Base-by-base conservation (phyloP, 202 grass and related monocot species). In the Zizania palustris region DNA sequence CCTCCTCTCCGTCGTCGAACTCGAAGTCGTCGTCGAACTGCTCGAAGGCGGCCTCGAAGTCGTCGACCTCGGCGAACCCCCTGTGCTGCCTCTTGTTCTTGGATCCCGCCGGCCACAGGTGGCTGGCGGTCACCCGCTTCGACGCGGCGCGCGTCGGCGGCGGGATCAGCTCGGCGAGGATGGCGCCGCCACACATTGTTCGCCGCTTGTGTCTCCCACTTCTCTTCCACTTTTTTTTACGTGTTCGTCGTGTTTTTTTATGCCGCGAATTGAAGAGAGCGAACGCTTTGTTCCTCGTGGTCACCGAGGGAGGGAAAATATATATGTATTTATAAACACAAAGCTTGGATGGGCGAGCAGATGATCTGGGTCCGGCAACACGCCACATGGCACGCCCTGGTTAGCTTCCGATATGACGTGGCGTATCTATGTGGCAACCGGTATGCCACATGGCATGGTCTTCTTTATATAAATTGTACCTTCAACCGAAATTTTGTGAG, bases 131-230 rank as follows among this genome's bases (percentile, higher is more conserved):
- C 45, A 45, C 62, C 80, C 61, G 53, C 80, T 70, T 80, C 78
- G 80, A 57, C 48, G 65, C 67, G 53, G 11, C 73, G 11, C 73
- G 71, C 63, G 69, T 56, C 63, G 76, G 57, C 39, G 76, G 42
- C 55, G 80, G 84, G 61, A 84, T 93, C 38, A 92, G 72, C 40
- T 90, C 63, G 11, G 84, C 45, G 59, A 93, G 81, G 59, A 93
- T 86, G 75, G 90, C 90, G 67, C 90, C 90, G 37, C 90, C 90
- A 39, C 87, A 90, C 87, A 93, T 93, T 57, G 49, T 58, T 89
- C 51, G 13, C 75, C 5, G 19, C 39, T 38, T 51, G 38, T 65
- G 11, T 61, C 63, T 39, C 11, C 3, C 12, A 8, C 6, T 83
- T 68, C 59, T 42, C 20, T 42, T 48, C 62, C n/a, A 38, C 45